Percentiles rank a stretch among this genome's conserved stretches.
Conservation (phyloP, 2,329 filamentous ascomycete genomes). For the Botrytis fragariae region DNA sequence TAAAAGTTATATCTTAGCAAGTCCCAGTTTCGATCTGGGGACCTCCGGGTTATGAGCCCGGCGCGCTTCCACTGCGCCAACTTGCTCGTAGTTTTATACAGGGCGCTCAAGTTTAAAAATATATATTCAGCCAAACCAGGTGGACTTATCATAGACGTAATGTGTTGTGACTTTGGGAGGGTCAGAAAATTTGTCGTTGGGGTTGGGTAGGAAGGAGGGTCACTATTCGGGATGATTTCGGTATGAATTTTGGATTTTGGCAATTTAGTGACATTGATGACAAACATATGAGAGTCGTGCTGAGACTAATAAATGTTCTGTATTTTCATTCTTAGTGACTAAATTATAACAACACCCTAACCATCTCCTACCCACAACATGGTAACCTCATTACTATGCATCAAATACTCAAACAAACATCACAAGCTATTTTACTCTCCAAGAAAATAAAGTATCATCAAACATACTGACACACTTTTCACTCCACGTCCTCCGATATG, state of each 20-base stretch:
- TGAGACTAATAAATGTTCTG: neutral
- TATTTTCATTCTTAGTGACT: neutral
- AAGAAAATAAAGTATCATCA: neutral
- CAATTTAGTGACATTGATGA: neutral
- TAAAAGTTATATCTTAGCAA: rapidly evolving
- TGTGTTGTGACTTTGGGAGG: neutral
- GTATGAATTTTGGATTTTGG: neutral
- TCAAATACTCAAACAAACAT: neutral
- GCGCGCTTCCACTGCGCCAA: constrained; percentile 38
- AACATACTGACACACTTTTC: neutral
- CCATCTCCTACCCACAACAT: neutral
- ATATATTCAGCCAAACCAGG: rapidly evolving
- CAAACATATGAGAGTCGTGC: neutral
- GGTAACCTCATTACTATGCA: neutral
- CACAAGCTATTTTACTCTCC: no score
- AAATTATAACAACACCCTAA: neutral
- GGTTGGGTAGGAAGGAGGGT: constrained; percentile 1
- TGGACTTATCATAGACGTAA: neutral
- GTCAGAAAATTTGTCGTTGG: neutral
- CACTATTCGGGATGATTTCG: neutral
- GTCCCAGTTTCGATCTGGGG: constrained; percentile 35
- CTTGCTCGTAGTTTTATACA: neutral
- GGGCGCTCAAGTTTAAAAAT: rapidly evolving
- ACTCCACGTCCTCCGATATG: neutral
- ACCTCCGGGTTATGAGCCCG: constrained; percentile 42